Conservation (phyloP, 352 stramenopile species). For the Hyaloperonospora brassicae region DNA sequence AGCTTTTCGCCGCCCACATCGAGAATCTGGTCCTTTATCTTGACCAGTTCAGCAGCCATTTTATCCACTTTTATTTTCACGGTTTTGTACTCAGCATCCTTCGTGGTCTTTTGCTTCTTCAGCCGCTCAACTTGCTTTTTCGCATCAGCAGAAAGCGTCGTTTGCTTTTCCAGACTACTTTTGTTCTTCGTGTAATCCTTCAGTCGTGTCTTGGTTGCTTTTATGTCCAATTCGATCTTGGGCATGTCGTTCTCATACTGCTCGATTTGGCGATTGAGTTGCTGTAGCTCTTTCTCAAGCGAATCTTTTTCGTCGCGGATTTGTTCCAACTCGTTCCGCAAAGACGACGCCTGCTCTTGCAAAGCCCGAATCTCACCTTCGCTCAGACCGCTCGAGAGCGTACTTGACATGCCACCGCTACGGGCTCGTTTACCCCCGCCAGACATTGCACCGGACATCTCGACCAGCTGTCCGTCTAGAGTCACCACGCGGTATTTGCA, state of each 20-base stretch:
- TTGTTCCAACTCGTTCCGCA: conserved; percentile 47
- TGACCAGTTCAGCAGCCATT: conserved; percentile 76
- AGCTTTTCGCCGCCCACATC: conserved; percentile 91
- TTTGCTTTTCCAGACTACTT: conserved; percentile 77
- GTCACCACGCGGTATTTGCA: conserved; percentile 97
- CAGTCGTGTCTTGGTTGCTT: conserved; percentile 51
- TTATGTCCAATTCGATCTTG: conserved; percentile 85
- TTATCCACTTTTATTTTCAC: conserved; percentile 54
- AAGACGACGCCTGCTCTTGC: conserved; percentile 41
- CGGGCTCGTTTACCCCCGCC: conserved; percentile 92
- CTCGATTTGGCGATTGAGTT: conserved; percentile 84
- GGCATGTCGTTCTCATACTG: conserved; percentile 85
- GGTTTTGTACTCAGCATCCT: conserved; percentile 82
- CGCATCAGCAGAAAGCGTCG: conserved; percentile 79
- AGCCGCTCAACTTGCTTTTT: conserved; percentile 83
- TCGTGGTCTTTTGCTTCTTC: conserved; percentile 72
- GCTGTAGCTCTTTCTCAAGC: conserved; percentile 80
- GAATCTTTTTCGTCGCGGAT: conserved; percentile 56
- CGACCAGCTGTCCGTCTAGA: conserved; percentile 94
- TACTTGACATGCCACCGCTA: conserved; percentile 90
- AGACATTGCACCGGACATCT: conserved; percentile 98
- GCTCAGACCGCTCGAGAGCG: conserved; percentile 43
- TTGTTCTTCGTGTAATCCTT: conserved; percentile 55
- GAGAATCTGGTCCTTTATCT: conserved; percentile 92
- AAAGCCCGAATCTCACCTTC: conserved; percentile 54